phyloP scores from a whole-genome alignment of 2,329 filamentous ascomycete genomes.

The Sporothrix mexicana region DNA sequence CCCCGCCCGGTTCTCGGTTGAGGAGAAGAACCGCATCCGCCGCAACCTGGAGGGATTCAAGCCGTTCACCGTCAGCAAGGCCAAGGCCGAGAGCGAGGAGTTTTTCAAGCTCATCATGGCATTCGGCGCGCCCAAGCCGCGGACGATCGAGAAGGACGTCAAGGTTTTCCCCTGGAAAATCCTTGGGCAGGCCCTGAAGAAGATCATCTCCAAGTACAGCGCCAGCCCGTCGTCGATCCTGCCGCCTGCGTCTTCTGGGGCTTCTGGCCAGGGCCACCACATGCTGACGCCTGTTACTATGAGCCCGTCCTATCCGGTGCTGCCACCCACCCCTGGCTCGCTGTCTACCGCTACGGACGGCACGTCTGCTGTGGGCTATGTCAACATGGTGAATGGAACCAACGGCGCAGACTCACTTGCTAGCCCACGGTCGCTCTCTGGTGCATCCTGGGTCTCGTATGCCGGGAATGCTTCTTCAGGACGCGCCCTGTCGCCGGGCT shows the following conservation, averaged over 20 bases:
- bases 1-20: constrained; percentile 82
- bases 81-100: constrained; percentile 88
- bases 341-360: constrained; percentile 46
- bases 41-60: constrained; percentile 95
- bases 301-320: constrained; percentile 49
- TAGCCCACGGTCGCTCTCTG: constrained; percentile 59
- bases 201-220: constrained; percentile 96
- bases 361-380: constrained; percentile 49
- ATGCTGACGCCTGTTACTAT: constrained; percentile 51
- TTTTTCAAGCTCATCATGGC: constrained; percentile 99
- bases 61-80: constrained; percentile 90
- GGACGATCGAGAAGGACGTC: constrained; percentile 98
- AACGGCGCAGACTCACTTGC: constrained; percentile 57
- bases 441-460: constrained; percentile 52
- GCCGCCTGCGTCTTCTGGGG: constrained; percentile 39
- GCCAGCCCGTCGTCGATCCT: constrained; percentile 53
- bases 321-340: constrained; percentile 55
- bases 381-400: constrained; percentile 44
- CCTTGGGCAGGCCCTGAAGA: constrained; percentile 84
- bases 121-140: constrained; percentile 90
- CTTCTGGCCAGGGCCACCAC: constrained; percentile 43
- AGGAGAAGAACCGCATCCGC: constrained; percentile 97
- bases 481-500: constrained; percentile 53
- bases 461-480: constrained; percentile 39
- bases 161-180: constrained; percentile 99